phyloP scores from a whole-genome alignment of 495 filamentous ascomycete species.

The Massariosphaeria phaeospora region DNA sequence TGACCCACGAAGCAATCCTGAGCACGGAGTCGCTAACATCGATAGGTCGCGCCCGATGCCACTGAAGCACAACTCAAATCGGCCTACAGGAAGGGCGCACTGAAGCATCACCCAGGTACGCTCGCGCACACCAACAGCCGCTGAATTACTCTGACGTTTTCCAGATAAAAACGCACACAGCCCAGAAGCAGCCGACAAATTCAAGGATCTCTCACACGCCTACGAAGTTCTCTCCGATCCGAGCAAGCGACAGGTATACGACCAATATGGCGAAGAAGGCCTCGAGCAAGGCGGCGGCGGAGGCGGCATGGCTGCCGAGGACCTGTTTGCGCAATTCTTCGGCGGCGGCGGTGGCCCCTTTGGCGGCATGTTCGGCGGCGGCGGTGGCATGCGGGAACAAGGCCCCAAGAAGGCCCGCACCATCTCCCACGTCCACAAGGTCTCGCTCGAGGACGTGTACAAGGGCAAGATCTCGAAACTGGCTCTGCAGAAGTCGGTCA shows the following conservation, averaged over 20 bases:
- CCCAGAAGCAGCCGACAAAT: slow-evolving; percentile 90
- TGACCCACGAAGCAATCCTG: slow-evolving; percentile 13
- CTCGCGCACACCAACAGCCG: background rate
- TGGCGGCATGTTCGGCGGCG: slow-evolving; percentile 74
- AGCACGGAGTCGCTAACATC: too few relatives aligned
- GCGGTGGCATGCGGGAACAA: slow-evolving; percentile 68
- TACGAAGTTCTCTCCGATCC: slow-evolving; percentile 91
- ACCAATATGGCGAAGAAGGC: slow-evolving; percentile 95
- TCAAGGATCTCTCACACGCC: slow-evolving; percentile 93
- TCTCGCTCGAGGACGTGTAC: slow-evolving; percentile 97
- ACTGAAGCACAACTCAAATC: slow-evolving; percentile 78
- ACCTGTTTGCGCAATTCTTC: slow-evolving; percentile 97
- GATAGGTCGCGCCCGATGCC: slow-evolving; percentile 66
- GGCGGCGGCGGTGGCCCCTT: slow-evolving; percentile 74
- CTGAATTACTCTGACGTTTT: slow-evolving; percentile 5
- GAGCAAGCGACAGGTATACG: slow-evolving; percentile 86
- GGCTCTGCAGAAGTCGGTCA: slow-evolving; percentile 93
- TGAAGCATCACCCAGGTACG: slow-evolving; percentile 88
- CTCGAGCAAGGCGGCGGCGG: slow-evolving; percentile 79
- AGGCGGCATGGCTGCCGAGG: slow-evolving; percentile 91
- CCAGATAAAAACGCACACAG: slow-evolving; percentile 94
- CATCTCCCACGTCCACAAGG: slow-evolving; percentile 97
- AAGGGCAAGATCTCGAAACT: slow-evolving; percentile 95
- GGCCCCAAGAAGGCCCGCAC: slow-evolving; percentile 92
- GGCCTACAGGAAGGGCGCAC: slow-evolving; percentile 83